Evolutionary conservation across 352 stramenopile genomes (phyloP).

Genomic region (Nothophytophthora sp.): DNA sequence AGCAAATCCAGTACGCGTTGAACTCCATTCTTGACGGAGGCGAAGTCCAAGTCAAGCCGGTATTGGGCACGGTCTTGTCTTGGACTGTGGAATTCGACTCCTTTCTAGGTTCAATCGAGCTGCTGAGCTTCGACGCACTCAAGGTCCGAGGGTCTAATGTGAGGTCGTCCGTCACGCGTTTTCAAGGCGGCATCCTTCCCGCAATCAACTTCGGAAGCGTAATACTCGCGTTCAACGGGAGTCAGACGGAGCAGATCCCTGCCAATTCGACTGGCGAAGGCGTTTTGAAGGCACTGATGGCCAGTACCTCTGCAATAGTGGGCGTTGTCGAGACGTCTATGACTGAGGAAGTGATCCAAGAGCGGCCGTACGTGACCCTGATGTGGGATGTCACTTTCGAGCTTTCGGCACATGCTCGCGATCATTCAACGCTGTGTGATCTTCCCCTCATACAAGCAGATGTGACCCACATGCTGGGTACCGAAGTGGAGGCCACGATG

Average conservation of each 20-base stretch:
- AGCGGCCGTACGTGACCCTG: neutral
- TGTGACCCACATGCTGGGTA: conserved; percentile 14
- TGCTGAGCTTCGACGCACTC: conserved; percentile 9
- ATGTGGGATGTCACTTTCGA: conserved; percentile 14
- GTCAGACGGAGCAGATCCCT: neutral
- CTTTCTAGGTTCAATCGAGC: conserved; percentile 10
- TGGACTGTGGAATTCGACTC: conserved; percentile 33
- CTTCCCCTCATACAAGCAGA: conserved; percentile 16
- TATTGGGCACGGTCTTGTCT: neutral
- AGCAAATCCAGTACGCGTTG: conserved; percentile 27
- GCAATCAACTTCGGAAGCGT: neutral
- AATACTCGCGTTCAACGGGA: neutral
- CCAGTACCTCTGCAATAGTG: neutral
- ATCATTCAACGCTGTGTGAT: conserved; percentile 1
- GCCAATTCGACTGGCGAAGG: neutral
- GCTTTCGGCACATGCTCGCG: neutral
- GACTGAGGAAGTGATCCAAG: neutral
- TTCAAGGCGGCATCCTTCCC: conserved; percentile 11
- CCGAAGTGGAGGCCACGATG: conserved; percentile 24
- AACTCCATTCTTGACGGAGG: conserved; percentile 3
- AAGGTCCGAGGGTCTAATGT: conserved; percentile 12
- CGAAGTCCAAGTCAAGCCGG: neutral
- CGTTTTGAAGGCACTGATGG: neutral
- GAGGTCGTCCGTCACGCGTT: neutral
- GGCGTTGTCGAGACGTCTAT: neutral